Evolutionary conservation across 106 monocot species (phyloP).

Genomic region (Ottelia alismoides): DNA sequence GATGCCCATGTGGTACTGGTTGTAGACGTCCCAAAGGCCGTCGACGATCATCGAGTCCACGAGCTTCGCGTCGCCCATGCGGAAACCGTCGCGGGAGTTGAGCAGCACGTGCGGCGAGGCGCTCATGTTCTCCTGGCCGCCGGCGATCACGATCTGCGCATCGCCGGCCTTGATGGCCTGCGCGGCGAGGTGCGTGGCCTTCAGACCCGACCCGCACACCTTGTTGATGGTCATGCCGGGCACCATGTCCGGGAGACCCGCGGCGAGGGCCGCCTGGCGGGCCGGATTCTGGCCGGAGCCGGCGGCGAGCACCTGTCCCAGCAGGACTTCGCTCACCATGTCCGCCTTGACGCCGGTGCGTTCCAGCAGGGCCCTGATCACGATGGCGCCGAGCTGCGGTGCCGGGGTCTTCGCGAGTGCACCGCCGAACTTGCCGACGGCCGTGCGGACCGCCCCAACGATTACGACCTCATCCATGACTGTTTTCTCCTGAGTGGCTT

Average conservation of each 20-base stretch:
- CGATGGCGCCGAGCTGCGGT: not conserved
- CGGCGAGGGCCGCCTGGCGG: not conserved
- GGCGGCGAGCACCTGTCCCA: not conserved
- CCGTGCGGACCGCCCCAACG: not conserved
- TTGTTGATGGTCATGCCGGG: not conserved
- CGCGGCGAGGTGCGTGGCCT: not conserved
- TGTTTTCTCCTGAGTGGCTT: too few species aligned
- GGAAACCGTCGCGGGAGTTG: too few species aligned
- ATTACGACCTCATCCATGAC: not conserved
- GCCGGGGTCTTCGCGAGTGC: not conserved
- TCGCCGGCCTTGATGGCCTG: not conserved
- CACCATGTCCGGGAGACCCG: not conserved
- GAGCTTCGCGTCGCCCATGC: not conserved
- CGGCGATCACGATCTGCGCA: not conserved
- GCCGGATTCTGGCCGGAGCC: not conserved
- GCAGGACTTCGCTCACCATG: not conserved
- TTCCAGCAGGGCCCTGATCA: not conserved
- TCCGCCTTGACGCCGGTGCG: not conserved
- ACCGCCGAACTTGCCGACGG: not conserved
- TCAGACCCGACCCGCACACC: not conserved
- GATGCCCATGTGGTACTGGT: not conserved
- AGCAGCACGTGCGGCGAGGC: not conserved
- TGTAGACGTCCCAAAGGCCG: not conserved
- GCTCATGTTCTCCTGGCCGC: not conserved
- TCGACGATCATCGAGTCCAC: not conserved